Conservation (phyloP, 306 rosid species). For the Vigna hirtella region DNA sequence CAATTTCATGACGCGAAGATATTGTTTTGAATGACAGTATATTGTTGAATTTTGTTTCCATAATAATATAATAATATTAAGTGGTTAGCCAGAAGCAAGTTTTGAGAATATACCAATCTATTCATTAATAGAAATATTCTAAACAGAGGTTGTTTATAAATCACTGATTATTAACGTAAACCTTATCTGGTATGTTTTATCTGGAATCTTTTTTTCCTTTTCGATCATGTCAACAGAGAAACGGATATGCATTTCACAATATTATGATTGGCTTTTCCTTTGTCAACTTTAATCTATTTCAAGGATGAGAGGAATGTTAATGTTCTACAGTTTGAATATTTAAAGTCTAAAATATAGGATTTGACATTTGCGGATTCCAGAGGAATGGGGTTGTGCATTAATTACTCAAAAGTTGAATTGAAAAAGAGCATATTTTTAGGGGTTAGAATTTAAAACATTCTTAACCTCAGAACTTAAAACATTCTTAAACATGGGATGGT, state of each 20-base stretch:
- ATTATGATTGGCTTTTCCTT: background rate
- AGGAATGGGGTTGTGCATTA: background rate
- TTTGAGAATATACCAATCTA: no score
- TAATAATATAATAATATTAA: no score
- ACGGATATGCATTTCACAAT: background rate
- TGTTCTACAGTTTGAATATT: background rate
- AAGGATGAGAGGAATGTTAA: background rate
- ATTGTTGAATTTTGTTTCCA: no score
- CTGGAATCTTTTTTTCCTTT: background rate
- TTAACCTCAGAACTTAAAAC: background rate
- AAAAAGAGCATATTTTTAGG: background rate
- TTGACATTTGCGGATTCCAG: background rate
- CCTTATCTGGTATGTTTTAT: background rate
- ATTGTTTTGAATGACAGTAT: no score
- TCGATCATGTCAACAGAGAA: conserved; percentile 12
- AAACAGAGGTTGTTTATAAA: no score
- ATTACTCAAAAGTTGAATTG: background rate
- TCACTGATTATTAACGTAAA: no score
- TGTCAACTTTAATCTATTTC: background rate
- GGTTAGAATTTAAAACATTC: background rate
- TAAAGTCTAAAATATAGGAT: background rate
- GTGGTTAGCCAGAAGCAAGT: no score
- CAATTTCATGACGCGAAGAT: no score
- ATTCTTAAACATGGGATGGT: background rate
- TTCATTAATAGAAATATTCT: no score